Evolutionary conservation across 2,329 filamentous ascomycete species (phyloP).

Genomic region (Xylaria sp.): DNA sequence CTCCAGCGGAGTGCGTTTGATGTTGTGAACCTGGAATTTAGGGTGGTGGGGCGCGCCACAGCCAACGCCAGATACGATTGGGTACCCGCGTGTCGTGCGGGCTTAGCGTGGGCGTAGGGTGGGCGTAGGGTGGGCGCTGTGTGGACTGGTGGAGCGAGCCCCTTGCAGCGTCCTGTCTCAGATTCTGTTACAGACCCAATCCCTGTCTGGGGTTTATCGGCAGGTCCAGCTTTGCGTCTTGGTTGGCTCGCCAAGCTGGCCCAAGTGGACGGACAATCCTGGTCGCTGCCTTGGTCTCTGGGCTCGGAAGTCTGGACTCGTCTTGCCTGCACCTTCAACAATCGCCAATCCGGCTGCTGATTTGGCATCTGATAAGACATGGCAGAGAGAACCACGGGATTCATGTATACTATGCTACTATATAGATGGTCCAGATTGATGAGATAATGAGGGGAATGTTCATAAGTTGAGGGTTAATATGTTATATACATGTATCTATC

Average conservation of each 20-base stretch:
- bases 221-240: constrained; percentile 26
- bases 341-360: neutral
- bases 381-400: neutral
- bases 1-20: constrained; percentile 57
- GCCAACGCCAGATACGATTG: constrained; percentile 21
- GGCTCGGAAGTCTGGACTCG: constrained; percentile 23
- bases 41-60: constrained; percentile 41
- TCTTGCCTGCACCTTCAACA: neutral
- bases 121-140: constrained; percentile 3
- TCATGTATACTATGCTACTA: constrained; percentile 2
- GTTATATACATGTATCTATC: neutral
- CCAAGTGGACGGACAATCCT: constrained; percentile 18
- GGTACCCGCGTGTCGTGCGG: neutral
- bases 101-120: constrained; percentile 10
- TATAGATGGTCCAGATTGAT: neutral
- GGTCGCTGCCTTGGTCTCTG: constrained; percentile 8
- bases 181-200: constrained; percentile 43
- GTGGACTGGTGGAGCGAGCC: constrained; percentile 31
- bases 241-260: constrained; percentile 29
- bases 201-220: constrained; percentile 39
- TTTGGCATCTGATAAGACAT: neutral
- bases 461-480: neutral
- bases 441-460: neutral
- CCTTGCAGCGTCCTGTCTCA: constrained; percentile 44
- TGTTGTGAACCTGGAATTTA: constrained; percentile 58